phyloP scores from a whole-genome alignment of 2,329 filamentous ascomycete species.

The Sarocladium strictum region DNA sequence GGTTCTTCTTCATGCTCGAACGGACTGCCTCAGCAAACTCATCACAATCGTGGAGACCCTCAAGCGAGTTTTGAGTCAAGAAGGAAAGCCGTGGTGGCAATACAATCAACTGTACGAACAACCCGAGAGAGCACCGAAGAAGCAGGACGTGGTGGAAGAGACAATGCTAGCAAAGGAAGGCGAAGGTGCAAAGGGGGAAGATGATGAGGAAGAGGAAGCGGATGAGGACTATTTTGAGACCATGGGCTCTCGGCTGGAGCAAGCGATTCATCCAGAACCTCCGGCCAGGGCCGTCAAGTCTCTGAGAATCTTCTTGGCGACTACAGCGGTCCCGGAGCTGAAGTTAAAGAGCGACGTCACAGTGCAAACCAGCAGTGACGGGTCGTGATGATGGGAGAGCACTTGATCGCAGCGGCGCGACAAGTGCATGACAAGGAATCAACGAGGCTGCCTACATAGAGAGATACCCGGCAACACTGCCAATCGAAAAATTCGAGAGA shows the following conservation, averaged over 20 bases:
- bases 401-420: no score
- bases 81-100: slow-evolving; percentile 45
- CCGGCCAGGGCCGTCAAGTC: slow-evolving; percentile 42
- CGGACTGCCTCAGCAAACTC: slow-evolving; percentile 54
- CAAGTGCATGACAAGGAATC: no score
- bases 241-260: slow-evolving; percentile 51
- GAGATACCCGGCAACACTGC: slow-evolving; percentile 4
- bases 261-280: slow-evolving; percentile 41
- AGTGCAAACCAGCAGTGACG: slow-evolving; percentile 36
- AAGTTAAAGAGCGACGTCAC: slow-evolving; percentile 40
- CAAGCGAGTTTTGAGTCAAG: slow-evolving; percentile 47
- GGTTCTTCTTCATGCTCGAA: slow-evolving; percentile 46
- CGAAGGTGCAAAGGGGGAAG: slow-evolving; percentile 15
- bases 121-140: slow-evolving; percentile 23
- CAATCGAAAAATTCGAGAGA: background rate
- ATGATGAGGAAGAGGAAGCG: slow-evolving; percentile 21
- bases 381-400: background rate
- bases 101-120: slow-evolving; percentile 52
- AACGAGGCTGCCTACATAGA: no score
- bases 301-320: slow-evolving; percentile 56
- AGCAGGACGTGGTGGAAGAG: slow-evolving; percentile 32
- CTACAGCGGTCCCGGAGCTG: slow-evolving; percentile 47
- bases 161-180: slow-evolving; percentile 28
- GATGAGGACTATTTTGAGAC: slow-evolving; percentile 47
- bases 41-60: slow-evolving; percentile 63